Percentiles rank a stretch among this genome's conserved stretches.
Evolutionary conservation across 2,329 filamentous ascomycete species (phyloP).

Genomic region (Thelonectria blattea): DNA sequence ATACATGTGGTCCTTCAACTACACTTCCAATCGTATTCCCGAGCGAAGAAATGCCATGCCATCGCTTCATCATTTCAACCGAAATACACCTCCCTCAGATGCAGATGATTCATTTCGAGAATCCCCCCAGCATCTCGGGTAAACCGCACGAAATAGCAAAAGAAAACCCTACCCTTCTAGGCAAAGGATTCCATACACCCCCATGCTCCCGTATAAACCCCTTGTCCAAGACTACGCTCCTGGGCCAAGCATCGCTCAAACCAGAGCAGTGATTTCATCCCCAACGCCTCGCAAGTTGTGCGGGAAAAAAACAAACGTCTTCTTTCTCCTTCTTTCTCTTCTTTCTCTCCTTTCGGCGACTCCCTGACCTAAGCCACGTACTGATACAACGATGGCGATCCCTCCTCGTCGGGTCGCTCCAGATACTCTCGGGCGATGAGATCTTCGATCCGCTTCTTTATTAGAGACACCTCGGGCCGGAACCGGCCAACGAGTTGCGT

Average conservation of each 20-base stretch:
- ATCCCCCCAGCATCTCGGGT: not conserved
- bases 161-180: conserved; percentile 1
- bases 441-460: conserved; percentile 83
- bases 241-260: conserved; percentile 21
- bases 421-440: conserved; percentile 80
- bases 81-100: not conserved
- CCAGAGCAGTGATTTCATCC: conserved; percentile 23
- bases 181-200: not conserved
- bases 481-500: conserved; percentile 72
- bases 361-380: conserved; percentile 66
- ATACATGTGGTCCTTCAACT: no score
- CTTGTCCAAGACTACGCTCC: conserved; percentile 31
- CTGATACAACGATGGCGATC: conserved; percentile 68
- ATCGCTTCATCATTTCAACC: not conserved
- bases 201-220: not conserved
- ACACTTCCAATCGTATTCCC: no score
- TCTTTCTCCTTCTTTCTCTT: conserved; percentile 16
- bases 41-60: no score
- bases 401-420: conserved; percentile 71
- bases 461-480: conserved; percentile 76
- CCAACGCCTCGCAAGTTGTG: conserved; percentile 31
- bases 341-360: not conserved
- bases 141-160: conserved; percentile 4
- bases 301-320: not conserved
- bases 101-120: not conserved